A percentile compares a stretch with the other conserved stretches of the same genome.
phyloP scores from a whole-genome alignment of 2,329 filamentous ascomycete species.

The Colletotrichum simmondsii region DNA sequence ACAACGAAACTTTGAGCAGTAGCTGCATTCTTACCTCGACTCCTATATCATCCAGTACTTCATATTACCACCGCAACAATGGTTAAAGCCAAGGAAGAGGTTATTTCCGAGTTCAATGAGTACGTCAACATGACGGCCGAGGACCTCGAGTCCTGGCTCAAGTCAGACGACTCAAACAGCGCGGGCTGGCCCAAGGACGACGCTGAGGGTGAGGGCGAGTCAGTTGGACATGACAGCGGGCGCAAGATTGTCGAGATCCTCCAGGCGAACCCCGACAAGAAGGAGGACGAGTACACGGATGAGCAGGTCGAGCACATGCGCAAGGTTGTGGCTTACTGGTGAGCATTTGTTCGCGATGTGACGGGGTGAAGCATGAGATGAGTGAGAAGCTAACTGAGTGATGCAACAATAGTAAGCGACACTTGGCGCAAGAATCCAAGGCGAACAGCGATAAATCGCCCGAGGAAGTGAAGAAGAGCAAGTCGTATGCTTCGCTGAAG shows the following conservation, averaged over 20 bases:
- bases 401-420: constrained; percentile 59
- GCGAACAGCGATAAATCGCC: constrained; percentile 63
- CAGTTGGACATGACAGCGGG: constrained; percentile 72
- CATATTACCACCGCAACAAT: constrained; percentile 14
- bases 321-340: constrained; percentile 71
- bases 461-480: constrained; percentile 58
- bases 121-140: constrained; percentile 73
- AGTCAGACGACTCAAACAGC: constrained; percentile 64
- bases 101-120: constrained; percentile 70
- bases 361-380: not conserved
- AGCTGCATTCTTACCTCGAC: not conserved
- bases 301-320: constrained; percentile 68
- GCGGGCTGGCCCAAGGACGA: constrained; percentile 71
- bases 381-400: not conserved
- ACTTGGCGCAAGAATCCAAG: constrained; percentile 72
- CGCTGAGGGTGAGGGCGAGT: constrained; percentile 65
- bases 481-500: constrained; percentile 69
- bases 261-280: constrained; percentile 68
- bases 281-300: constrained; percentile 66
- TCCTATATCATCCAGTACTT: no score
- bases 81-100: constrained; percentile 41
- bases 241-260: constrained; percentile 73
- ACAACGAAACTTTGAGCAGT: not conserved
- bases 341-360: constrained; percentile 20
- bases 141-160: constrained; percentile 72